Evolutionary conservation across 805 yeast genomes (phyloP), one percentile per base, ranked within the genome.

Genomic region (Cyberlindnera bimundalis): DNA sequence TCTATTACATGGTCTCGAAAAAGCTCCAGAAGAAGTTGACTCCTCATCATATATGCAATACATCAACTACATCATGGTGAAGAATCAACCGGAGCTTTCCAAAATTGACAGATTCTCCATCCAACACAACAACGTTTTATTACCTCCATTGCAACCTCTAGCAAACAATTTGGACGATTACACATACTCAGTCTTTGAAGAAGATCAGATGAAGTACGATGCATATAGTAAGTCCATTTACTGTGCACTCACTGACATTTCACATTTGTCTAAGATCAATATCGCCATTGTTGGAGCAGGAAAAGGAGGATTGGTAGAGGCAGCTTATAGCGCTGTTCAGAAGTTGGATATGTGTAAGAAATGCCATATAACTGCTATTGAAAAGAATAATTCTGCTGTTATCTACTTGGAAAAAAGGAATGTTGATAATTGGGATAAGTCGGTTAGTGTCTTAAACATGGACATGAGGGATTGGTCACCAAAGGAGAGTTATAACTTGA

Each of bases 251-350:
- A 43, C 52, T 2, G 56, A 54, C 33, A 40, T 48, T 33, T 26
- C 41, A 6, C 35, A 42, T 6, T 33, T 54, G 5, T 18, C 46
- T 6, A 55, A 46, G 9, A 47, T 70, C 20, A 62, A 64, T 10
- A 63, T 85, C 8, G 70, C 84, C 4, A 72, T 90, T 2, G 79
- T 84, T 3, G 97, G 97, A 0, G 93, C 96, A 0, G 97, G 97
- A 1, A 66, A 88, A 33, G 97, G 97, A 1, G 90, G 91, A 0
- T 61, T 90, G 21, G 79, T 89, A 3, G 79, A 79, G 32, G 66
- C 72, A 16, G 65, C 75, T 0, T 62, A 73, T 23, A 54, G 62
- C 6, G 75, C 79, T 2, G 50, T 78, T 2, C 51, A 58, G 3
- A 52, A 52, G 16, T 48, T 71, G 4, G 45, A 47, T 29, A 42